Evolutionary conservation across 1,284 basidiomycete species (phyloP).

Genomic region (Apiotrichum veenhuisii): DNA sequence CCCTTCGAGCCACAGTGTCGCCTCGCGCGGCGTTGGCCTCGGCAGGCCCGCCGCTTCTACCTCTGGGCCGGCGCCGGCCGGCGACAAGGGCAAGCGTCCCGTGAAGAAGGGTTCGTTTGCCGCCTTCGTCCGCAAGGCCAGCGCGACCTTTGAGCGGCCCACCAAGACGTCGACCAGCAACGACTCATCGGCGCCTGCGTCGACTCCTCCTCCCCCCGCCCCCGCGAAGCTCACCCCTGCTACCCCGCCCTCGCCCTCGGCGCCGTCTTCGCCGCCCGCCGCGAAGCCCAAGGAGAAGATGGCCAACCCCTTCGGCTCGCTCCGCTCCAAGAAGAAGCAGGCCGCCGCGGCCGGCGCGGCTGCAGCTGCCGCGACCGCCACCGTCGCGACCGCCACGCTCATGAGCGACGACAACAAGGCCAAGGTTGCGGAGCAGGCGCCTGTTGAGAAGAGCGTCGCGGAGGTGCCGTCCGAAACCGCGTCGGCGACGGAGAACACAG

Average conservation of each 20-base stretch:
- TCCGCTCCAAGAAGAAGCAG: slow-evolving; percentile 2
- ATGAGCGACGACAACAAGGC: background rate
- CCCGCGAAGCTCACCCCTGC: background rate
- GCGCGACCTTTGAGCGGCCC: background rate
- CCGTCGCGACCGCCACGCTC: background rate
- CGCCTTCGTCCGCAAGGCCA: slow-evolving; percentile 5
- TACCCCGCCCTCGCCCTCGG: background rate
- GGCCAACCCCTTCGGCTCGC: slow-evolving; percentile 1
- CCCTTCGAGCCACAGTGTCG: background rate
- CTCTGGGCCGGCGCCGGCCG: no score
- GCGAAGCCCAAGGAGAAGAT: background rate
- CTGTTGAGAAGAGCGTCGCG: background rate
- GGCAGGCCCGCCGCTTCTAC: no score
- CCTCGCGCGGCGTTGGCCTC: background rate
- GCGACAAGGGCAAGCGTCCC: background rate
- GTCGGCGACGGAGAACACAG: no score
- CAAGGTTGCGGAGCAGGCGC: background rate
- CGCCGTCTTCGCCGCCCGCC: background rate
- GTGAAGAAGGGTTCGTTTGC: slow-evolving; percentile 1
- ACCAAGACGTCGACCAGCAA: background rate
- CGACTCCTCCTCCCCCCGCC: background rate
- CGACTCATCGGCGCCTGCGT: background rate
- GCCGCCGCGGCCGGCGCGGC: slow-evolving; percentile 1
- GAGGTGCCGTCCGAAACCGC: no score
- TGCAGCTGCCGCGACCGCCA: background rate